Evolutionary conservation across 208 protist genomes (phyloP).

Genomic region (Leishmania lainsoni): DNA sequence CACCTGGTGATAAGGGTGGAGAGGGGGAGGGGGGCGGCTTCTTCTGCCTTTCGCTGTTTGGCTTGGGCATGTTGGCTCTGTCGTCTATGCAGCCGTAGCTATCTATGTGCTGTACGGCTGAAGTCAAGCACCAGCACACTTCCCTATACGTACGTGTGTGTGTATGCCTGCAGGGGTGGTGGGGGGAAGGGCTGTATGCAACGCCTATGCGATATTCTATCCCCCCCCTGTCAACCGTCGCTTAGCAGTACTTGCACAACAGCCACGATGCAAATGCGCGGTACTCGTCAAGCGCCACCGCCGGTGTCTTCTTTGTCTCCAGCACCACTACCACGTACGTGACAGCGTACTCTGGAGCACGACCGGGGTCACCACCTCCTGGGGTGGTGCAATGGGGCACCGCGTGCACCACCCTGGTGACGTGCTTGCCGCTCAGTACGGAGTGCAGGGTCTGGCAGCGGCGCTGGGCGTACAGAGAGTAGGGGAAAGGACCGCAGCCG

Average conservation of each 20-base stretch:
- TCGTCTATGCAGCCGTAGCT: neutral
- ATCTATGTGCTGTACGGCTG: neutral
- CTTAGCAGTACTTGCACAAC: conserved; percentile 33
- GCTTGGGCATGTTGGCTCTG: neutral
- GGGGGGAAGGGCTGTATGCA: neutral
- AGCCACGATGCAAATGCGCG: conserved; percentile 51
- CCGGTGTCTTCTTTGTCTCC: conserved; percentile 18
- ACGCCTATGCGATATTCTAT: neutral
- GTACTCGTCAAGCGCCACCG: conserved; percentile 28
- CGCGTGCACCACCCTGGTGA: conserved; percentile 16
- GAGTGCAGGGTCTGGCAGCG: conserved; percentile 24
- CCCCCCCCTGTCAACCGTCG: neutral
- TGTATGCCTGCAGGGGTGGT: neutral
- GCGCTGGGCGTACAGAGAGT: neutral
- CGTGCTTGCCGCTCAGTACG: conserved; percentile 17
- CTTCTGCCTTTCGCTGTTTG: neutral
- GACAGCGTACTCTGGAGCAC: conserved; percentile 6
- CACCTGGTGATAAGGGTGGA: neutral
- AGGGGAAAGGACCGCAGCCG: neutral
- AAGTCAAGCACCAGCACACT: neutral
- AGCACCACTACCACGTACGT: conserved; percentile 29
- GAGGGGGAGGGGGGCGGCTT: neutral
- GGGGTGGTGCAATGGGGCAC: conserved; percentile 7
- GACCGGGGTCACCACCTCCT: neutral
- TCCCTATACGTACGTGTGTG: neutral